phyloP scores from a whole-genome alignment of 768 basidiomycete species.

The Termitomyces sp. region DNA sequence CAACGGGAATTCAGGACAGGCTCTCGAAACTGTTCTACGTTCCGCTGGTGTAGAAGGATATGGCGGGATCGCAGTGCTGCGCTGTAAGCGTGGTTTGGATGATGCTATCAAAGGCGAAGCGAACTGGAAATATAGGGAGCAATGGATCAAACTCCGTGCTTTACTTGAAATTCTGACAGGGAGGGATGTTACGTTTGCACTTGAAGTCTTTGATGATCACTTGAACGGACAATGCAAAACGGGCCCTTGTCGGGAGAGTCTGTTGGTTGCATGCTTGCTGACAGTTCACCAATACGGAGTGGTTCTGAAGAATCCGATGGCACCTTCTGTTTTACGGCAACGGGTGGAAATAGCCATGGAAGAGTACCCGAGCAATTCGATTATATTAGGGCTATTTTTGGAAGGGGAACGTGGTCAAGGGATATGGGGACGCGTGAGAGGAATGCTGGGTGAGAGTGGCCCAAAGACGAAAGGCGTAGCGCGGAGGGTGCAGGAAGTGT shows the following conservation, averaged over 20 bases:
- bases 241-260: constrained; percentile 40
- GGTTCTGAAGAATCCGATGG: constrained; percentile 49
- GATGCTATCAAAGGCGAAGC: constrained; percentile 29
- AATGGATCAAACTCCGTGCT: constrained; percentile 61
- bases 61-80: constrained; percentile 49
- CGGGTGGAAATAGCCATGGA: constrained; percentile 49
- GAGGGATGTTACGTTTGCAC: constrained; percentile 31
- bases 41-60: constrained; percentile 48
- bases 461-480: constrained; percentile 48
- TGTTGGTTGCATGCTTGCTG: constrained; percentile 48
- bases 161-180: constrained; percentile 58
- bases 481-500: constrained; percentile 62
- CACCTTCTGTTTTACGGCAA: constrained; percentile 53
- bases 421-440: constrained; percentile 68
- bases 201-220: constrained; percentile 34
- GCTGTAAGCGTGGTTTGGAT: constrained; percentile 60
- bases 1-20: constrained; percentile 38
- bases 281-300: constrained; percentile 57
- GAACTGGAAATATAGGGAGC: constrained; percentile 52
- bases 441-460: constrained; percentile 45
- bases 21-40: constrained; percentile 47
- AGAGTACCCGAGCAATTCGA: constrained; percentile 62
- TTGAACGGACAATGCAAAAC: constrained; percentile 17
- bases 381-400: constrained; percentile 67
- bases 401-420: constrained; percentile 75